phyloP scores from a whole-genome alignment of 169 alveolate species.

The Plasmodium knowlesi region DNA sequence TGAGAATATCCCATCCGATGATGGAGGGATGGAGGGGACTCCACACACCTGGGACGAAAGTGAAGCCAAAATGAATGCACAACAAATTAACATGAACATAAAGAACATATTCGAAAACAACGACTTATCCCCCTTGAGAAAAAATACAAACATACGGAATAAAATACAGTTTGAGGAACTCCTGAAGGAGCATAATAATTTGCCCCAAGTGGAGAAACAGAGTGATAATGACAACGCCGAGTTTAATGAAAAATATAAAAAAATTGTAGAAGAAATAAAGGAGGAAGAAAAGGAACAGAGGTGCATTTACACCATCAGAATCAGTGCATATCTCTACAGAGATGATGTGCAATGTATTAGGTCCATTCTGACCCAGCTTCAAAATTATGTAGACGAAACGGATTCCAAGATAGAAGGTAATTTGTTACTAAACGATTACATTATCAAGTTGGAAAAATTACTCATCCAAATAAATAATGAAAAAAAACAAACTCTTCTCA shows the following conservation, averaged over 20 bases:
- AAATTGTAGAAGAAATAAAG: conserved; percentile 59
- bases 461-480: conserved; percentile 69
- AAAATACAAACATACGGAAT: conserved; percentile 53
- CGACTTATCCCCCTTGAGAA: conserved; percentile 50
- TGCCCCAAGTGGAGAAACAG: neutral
- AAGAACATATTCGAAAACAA: conserved; percentile 58
- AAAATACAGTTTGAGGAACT: conserved; percentile 54
- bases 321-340: conserved; percentile 79
- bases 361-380: conserved; percentile 65
- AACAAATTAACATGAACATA: conserved; percentile 39
- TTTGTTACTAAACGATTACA: conserved; percentile 60
- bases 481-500: conserved; percentile 74
- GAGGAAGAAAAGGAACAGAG: conserved; percentile 46
- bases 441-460: conserved; percentile 62
- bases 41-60: neutral
- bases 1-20: neutral
- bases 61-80: neutral
- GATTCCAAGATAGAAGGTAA: conserved; percentile 59
- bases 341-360: conserved; percentile 80
- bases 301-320: conserved; percentile 59
- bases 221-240: conserved; percentile 13
- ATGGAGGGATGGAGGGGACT: neutral
- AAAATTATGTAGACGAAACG: conserved; percentile 41
- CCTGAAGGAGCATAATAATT: conserved; percentile 7
- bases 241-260: conserved; percentile 41